A percentile compares a stretch with the other conserved stretches of the same genome.
These are phyloP conservation scores for Earliella scabrosa DNA, from an alignment of 1,284 basidiomycete genomes.

Conservation along the genomic window DNA sequence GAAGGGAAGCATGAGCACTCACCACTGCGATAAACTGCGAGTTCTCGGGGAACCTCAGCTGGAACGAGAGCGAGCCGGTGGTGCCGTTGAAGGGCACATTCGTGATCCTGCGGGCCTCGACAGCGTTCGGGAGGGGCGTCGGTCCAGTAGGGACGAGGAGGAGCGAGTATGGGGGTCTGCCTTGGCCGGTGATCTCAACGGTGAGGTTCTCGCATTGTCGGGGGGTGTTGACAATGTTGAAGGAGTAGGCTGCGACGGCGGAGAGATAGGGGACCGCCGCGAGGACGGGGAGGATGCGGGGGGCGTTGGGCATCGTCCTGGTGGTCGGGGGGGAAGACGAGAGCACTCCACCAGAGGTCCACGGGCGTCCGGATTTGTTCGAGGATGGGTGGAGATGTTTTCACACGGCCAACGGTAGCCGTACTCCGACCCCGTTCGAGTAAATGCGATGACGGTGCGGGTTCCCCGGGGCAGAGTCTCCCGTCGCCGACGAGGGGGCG, in stretches of 20 bases:
- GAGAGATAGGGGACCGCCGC: slow-evolving; percentile 22
- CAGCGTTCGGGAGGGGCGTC: slow-evolving; percentile 57
- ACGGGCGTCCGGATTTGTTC: background rate
- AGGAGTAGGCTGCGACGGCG: slow-evolving; percentile 55
- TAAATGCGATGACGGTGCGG: background rate
- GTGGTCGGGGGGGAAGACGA: slow-evolving; percentile 1
- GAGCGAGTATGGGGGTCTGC: slow-evolving; percentile 63
- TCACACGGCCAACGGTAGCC: slow-evolving; percentile 4
- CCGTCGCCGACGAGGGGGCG: background rate
- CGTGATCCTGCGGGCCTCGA: slow-evolving; percentile 68
- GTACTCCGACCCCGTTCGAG: background rate
- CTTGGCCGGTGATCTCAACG: slow-evolving; percentile 54
- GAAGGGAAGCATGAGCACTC: slow-evolving; percentile 38
- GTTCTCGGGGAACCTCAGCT: slow-evolving; percentile 65
- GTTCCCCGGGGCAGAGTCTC: background rate
- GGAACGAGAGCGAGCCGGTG: slow-evolving; percentile 49
- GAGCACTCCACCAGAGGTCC: background rate
- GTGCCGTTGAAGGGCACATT: slow-evolving; percentile 52
- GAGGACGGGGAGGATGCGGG: slow-evolving; percentile 11
- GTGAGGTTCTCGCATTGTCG: slow-evolving; percentile 67
- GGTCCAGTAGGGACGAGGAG: slow-evolving; percentile 71
- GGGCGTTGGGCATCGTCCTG: slow-evolving; percentile 3
- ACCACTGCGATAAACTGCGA: slow-evolving; percentile 79
- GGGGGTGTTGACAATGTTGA: slow-evolving; percentile 59
- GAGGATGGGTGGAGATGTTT: slow-evolving; percentile 1